phyloP scores from a whole-genome alignment of 495 filamentous ascomycete genomes.

The Hapsidospora chrysogenum region DNA sequence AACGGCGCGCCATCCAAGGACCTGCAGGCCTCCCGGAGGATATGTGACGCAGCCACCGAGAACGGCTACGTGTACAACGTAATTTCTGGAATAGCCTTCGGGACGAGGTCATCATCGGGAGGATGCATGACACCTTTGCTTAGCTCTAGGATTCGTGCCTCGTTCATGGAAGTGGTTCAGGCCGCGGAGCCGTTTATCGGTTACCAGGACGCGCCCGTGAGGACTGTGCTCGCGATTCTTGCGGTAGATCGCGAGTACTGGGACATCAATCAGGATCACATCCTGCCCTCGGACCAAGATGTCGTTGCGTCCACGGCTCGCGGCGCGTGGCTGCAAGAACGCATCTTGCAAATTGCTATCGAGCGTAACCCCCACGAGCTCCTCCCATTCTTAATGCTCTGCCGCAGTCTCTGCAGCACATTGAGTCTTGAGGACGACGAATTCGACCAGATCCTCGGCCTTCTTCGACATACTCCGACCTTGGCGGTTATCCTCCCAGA shows the following conservation, averaged over 20 bases:
- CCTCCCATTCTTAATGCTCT: conserved; percentile 49
- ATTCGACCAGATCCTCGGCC: conserved; percentile 29
- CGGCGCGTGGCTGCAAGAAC: conserved; percentile 35
- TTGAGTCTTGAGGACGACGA: conserved; percentile 24
- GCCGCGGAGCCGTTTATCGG: conserved; percentile 36
- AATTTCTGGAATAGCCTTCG: too few species aligned
- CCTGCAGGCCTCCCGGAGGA: conserved; percentile 14
- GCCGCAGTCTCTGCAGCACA: conserved; percentile 18
- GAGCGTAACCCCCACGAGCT: conserved; percentile 78
- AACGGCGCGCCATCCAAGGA: conserved; percentile 22
- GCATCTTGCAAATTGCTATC: conserved; percentile 42
- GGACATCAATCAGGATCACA: conserved; percentile 22
- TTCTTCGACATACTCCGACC: conserved; percentile 45
- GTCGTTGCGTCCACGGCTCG: conserved; percentile 31
- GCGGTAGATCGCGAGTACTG: conserved; percentile 36
- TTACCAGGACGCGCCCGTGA: conserved; percentile 51
- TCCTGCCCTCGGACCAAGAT: conserved; percentile 26
- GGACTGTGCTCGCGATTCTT: conserved; percentile 42
- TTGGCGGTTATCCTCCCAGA: conserved; percentile 62
- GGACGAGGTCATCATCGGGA: too few species aligned
- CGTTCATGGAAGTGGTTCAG: conserved; percentile 49
- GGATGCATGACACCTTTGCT: conserved; percentile 27
- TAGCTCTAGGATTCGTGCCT: conserved; percentile 34
- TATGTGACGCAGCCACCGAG: conserved; percentile 34
- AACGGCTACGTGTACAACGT: conserved; percentile 43